These are phyloP conservation scores for Aristolochia contorta DNA, from an alignment of 164 flowering plant species.

Conservation along the genomic window DNA sequence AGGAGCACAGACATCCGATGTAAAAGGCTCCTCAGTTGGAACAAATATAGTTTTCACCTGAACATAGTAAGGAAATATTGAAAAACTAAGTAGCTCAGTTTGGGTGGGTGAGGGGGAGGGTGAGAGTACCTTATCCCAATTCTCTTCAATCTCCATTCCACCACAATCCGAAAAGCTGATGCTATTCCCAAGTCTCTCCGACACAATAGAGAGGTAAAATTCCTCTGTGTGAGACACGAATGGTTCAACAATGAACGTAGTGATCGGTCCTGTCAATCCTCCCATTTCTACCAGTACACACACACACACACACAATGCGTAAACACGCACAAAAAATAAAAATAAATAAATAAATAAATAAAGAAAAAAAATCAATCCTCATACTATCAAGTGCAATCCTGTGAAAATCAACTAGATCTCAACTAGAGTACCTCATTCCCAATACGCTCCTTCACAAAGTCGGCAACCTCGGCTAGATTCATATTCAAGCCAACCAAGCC, in stretches of 20 bases:
- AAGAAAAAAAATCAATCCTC: no score
- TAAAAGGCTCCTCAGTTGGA: conserved; percentile 59
- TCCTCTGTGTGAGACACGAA: conserved; percentile 83
- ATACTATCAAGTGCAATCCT: neutral
- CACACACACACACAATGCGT: neutral
- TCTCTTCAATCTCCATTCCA: conserved; percentile 92
- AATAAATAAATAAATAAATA: no score
- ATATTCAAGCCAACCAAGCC: conserved; percentile 79
- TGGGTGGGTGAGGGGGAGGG: neutral
- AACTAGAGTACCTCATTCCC: conserved; percentile 54
- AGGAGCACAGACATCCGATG: conserved; percentile 65
- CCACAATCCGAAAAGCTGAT: conserved; percentile 92
- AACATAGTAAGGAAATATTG: conserved; percentile 7
- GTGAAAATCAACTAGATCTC: neutral
- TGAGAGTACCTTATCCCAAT: conserved; percentile 81
- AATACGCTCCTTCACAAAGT: conserved; percentile 67
- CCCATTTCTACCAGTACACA: conserved; percentile 78
- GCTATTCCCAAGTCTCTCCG: conserved; percentile 79
- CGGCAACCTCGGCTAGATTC: conserved; percentile 78
- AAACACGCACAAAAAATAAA: neutral
- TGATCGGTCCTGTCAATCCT: conserved; percentile 85
- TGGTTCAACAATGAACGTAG: conserved; percentile 89
- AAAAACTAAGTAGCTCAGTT: neutral
- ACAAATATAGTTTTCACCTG: conserved; percentile 78
- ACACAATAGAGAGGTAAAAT: conserved; percentile 64